These are phyloP conservation scores for Ophiorrhiza pumila DNA, from an alignment of 257 asterid genomes.

Conservation along the genomic window DNA sequence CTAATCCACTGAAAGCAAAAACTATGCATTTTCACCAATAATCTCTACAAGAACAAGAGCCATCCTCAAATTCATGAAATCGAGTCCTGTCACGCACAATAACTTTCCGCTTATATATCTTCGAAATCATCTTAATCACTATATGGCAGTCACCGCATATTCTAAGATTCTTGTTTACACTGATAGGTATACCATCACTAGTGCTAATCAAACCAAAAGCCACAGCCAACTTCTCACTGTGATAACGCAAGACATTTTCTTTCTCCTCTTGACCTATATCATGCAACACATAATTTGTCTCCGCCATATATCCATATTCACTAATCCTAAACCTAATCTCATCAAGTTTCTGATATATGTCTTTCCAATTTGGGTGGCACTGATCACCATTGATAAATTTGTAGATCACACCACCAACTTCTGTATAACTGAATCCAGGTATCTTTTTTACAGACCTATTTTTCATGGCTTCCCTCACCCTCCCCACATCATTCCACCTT, in stretches of 20 bases:
- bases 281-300: conserved; percentile 75
- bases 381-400: conserved; percentile 70
- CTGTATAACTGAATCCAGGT: conserved; percentile 81
- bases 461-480: conserved; percentile 81
- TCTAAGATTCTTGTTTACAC: conserved; percentile 82
- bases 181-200: conserved; percentile 41
- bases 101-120: conserved; percentile 57
- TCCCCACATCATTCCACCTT: conserved; percentile 84
- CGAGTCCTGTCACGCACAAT: conserved; percentile 86
- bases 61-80: conserved; percentile 73
- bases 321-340: conserved; percentile 53
- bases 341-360: conserved; percentile 63
- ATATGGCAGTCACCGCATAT: conserved; percentile 95
- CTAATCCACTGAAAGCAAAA: neutral
- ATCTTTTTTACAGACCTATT: conserved; percentile 61
- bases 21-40: conserved; percentile 53
- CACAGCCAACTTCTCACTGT: conserved; percentile 91
- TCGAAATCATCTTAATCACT: conserved; percentile 75
- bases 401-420: conserved; percentile 49
- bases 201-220: conserved; percentile 76
- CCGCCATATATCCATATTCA: conserved; percentile 68
- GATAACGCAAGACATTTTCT: conserved; percentile 73
- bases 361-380: conserved; percentile 51
- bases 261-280: conserved; percentile 90
- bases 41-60: conserved; percentile 75